phyloP scores from a whole-genome alignment of 192 early-diverging fungal genomes.

The Backusella circina region DNA sequence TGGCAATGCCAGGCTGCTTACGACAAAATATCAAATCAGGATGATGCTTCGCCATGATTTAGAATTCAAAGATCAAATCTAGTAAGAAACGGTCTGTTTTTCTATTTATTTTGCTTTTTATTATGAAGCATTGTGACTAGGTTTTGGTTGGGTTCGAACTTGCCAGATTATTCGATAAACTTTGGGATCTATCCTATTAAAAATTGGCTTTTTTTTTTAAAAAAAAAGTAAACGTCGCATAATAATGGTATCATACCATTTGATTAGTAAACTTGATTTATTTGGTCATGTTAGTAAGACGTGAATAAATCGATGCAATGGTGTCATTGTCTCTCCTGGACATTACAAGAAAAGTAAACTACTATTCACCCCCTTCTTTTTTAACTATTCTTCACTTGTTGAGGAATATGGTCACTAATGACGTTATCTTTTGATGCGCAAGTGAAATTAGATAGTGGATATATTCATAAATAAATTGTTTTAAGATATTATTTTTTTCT shows the following conservation, averaged over 20 bases:
- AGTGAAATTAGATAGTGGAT: background rate
- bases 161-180: background rate
- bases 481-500: background rate
- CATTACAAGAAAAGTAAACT: background rate
- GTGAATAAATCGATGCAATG: background rate
- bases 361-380: background rate
- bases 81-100: no score
- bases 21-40: constrained; percentile 95
- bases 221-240: no score
- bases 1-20: constrained; percentile 89
- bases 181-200: no score
- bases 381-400: background rate
- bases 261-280: background rate
- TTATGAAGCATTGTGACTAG: background rate
- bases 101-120: no score
- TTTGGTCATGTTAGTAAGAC: background rate
- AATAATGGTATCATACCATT: background rate
- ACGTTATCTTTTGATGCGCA: background rate
- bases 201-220: no score
- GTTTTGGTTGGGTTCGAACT: background rate
- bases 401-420: background rate
- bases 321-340: background rate
- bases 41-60: constrained; percentile 76
- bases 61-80: background rate
- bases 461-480: background rate